Evolutionary conservation across 495 filamentous ascomycete genomes (phyloP).

Genomic region (Corynascus novoguineensis): DNA sequence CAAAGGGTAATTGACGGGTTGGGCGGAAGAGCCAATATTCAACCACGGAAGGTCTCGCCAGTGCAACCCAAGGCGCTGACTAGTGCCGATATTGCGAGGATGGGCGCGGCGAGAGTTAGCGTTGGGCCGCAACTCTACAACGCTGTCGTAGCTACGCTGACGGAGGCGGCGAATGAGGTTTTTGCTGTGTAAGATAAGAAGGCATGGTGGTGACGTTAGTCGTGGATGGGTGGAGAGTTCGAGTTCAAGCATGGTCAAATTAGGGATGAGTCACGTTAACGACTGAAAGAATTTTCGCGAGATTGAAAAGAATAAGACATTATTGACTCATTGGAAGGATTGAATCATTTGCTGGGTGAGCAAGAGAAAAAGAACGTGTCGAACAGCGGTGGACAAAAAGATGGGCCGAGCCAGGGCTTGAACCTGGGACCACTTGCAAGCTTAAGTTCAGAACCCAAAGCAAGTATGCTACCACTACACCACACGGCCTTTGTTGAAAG

Average conservation of each 20-base stretch:
- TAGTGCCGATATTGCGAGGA: constrained; percentile 12
- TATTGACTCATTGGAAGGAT: too few species aligned
- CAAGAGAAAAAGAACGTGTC: too few species aligned
- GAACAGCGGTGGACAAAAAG: too few species aligned
- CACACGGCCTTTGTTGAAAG: constrained; percentile 14
- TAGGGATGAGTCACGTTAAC: too few species aligned
- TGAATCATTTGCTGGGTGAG: too few species aligned
- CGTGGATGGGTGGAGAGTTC: neutral
- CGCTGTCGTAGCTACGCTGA: constrained; percentile 8
- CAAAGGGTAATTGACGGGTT: constrained; percentile 30
- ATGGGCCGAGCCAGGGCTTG: constrained; percentile 22
- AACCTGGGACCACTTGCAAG: constrained; percentile 27
- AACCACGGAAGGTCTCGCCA: constrained; percentile 22
- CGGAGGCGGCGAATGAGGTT: constrained; percentile 9
- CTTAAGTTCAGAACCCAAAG: constrained; percentile 16
- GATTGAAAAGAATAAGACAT: too few species aligned
- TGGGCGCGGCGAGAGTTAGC: constrained; percentile 47
- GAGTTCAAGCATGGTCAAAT: too few species aligned
- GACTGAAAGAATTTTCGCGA: too few species aligned
- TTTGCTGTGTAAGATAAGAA: neutral
- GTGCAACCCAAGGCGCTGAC: constrained; percentile 30
- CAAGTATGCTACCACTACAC: constrained; percentile 29
- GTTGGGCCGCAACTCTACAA: constrained; percentile 28
- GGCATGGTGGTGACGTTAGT: neutral
- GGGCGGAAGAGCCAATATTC: constrained; percentile 29